Percentiles rank a stretch among this genome's conserved stretches.
Evolutionary conservation across 495 filamentous ascomycete species (phyloP).

Genomic region (Hyaloscypha bicolor): DNA sequence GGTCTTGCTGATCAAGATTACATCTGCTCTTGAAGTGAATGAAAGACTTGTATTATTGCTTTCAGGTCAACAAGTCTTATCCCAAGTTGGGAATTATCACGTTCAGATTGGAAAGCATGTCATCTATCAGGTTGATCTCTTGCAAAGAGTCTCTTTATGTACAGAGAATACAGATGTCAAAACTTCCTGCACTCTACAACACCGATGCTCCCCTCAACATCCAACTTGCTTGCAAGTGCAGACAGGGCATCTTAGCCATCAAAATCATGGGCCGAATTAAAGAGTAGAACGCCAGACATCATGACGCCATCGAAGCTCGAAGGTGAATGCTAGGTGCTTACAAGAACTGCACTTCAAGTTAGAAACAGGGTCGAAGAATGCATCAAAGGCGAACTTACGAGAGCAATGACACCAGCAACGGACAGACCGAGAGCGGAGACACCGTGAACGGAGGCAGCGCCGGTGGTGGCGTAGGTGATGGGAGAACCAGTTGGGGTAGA

Average conservation of each 20-base stretch:
- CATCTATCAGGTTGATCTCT: constrained; percentile 16
- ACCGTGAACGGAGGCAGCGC: constrained; percentile 32
- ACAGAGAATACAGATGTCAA: constrained; percentile 33
- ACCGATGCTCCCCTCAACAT: constrained; percentile 17
- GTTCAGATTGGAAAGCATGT: background rate
- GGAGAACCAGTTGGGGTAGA: constrained; percentile 28
- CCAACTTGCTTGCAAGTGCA: constrained; percentile 25
- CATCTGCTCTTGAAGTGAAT: too few species aligned
- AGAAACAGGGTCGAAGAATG: background rate
- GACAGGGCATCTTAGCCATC: constrained; percentile 27
- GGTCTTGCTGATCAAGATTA: too few species aligned
- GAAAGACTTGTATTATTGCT: too few species aligned
- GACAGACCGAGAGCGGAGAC: constrained; percentile 29
- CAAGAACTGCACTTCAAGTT: constrained; percentile 27
- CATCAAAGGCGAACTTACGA: constrained; percentile 20
- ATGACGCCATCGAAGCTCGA: constrained; percentile 25
- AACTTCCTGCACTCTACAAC: constrained; percentile 25
- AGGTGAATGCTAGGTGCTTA: constrained; percentile 22
- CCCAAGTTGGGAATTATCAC: background rate
- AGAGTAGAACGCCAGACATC: constrained; percentile 16
- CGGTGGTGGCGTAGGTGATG: constrained; percentile 29
- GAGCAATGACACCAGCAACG: constrained; percentile 34
- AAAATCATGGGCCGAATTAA: constrained; percentile 26
- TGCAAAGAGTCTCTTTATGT: constrained; percentile 29
- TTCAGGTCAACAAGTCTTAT: background rate